Evolutionary conservation across 805 yeast species (phyloP).

Genomic region (Yarrowia alimentaria): DNA sequence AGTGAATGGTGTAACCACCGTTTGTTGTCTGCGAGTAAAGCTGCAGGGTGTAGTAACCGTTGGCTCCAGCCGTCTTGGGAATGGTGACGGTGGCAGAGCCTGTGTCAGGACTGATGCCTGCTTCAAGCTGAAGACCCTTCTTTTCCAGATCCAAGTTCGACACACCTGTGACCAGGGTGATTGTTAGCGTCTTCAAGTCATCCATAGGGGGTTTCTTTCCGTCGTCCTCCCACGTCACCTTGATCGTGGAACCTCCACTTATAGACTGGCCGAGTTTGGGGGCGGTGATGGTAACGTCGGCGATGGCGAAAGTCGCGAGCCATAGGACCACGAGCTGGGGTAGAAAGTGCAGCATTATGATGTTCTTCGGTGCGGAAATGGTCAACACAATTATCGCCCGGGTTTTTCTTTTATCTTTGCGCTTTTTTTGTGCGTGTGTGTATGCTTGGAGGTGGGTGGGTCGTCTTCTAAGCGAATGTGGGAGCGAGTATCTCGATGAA

Average conservation of each 20-base stretch:
- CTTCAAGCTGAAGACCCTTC: constrained; percentile 16
- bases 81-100: constrained; percentile 17
- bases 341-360: constrained; percentile 26
- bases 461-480: too few relatives aligned
- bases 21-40: constrained; percentile 49
- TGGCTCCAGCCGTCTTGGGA: constrained; percentile 46
- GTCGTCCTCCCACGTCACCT: constrained; percentile 59
- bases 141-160: not conserved
- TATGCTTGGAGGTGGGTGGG: too few relatives aligned
- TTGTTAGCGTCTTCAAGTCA: constrained; percentile 47
- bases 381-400: too few relatives aligned
- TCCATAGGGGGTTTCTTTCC: constrained; percentile 49
- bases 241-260: constrained; percentile 41
- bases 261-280: constrained; percentile 46
- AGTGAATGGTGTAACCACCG: constrained; percentile 58
- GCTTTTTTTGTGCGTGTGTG: not conserved
- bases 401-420: too few relatives aligned
- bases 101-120: not conserved
- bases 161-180: constrained; percentile 66
- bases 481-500: too few relatives aligned
- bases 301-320: constrained; percentile 38
- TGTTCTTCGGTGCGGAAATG: not conserved
- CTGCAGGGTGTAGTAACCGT: constrained; percentile 76
- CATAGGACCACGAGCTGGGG: constrained; percentile 28
- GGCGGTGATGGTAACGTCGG: constrained; percentile 49